Base-by-base conservation (phyloP, 176 grass and related monocot genomes). In the Oryza longistaminata region DNA sequence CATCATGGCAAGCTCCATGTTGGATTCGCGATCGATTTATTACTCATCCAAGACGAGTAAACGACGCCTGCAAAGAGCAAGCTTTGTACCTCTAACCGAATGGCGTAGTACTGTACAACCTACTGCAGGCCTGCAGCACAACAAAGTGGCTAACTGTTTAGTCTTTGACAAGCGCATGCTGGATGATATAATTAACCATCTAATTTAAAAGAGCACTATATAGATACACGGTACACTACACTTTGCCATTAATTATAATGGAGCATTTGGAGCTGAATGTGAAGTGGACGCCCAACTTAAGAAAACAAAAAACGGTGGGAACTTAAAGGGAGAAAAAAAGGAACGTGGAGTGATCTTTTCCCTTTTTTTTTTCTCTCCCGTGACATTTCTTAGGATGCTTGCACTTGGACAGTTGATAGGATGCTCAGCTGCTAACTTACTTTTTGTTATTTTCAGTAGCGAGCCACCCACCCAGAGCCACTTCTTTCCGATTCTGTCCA, bases 231-330 rank as follows among this genome's bases (percentile, higher is more conserved):
- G 2, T 29, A 52, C 77, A 37, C 33, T 12, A 10, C 69, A 50
- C 73, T n/a, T 50, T 52, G 74, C 66, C n/a, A 66, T 66, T 58
- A 71, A 71, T 58, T 71, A 71, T 71, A 71, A 58, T 65, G 70
- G 26, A 74, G 25, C 42, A 50, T 83, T 78, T 60, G 50, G 39
- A 48, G 42, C 66, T 52, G 71, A 50, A 37, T 50, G n/a, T 66
- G 24, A 83, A 66, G 29, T 14, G 70, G 45, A 13, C 44, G 46
- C 22, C 60, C 60, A 66, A 42, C 31, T 58, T 29, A 82, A 62
- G 27, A 64, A 44, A 87, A 55, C 81, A n/a, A 40, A 5, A 4
- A 65, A 24, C 2, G 0, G 50, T n/a, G n/a, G n/a, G 35, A 68
- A 50, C 40, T 13, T n/a, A 50, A 31, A 5, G 48, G 11, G 7